Evolutionary conservation across 2,329 filamentous ascomycete species (phyloP), one percentile per base, ranked within the genome.

Genomic region (Ceratocystis variospora): DNA sequence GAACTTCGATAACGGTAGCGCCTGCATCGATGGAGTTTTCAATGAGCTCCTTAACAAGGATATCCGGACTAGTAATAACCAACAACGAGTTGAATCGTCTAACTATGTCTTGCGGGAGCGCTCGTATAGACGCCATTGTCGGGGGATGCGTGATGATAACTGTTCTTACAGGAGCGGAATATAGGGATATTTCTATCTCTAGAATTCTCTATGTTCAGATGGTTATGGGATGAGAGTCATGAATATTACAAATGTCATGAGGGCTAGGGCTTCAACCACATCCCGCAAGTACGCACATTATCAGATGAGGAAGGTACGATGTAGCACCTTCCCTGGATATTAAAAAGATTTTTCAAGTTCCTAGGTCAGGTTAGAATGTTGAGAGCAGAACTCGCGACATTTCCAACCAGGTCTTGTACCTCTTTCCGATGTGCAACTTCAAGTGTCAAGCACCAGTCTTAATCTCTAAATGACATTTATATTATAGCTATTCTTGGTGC

Each of bases 1-100:
- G 76, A 28, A 92, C 76, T 64, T 88, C 83, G 67, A 93, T 77
- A 1, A 80, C 80, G 1, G 81, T 87, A 12, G 88, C 87, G 64
- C 80, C 78, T 6, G 88, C 87, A 73, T 93, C 88, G 22, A 92
- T 80, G 55, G 87, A 80, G 73, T 93, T 92, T 70, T 92, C 89
- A 41, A 92, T 74, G 3, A 92, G 82, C 74, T 92, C 89, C 72
- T 92, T 92, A 70, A 90, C 81, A 1, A 89, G 76, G 10, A 82
- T 80, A 12, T 78, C 75, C 0, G 88, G 80, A 6, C 83, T 82
- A 4, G 80, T 78, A 62, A 91, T 79, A 59, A 80, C 79, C 70
- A 85, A 78, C 2, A 82, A 78, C 6, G 87, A 84, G 45, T 84
- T 81, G 5, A 92, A 77, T 10, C 83, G 79, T 61, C 80, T 79